Base-by-base conservation (phyloP, 2,329 filamentous ascomycete species). In the Exophiala viscosa region DNA sequence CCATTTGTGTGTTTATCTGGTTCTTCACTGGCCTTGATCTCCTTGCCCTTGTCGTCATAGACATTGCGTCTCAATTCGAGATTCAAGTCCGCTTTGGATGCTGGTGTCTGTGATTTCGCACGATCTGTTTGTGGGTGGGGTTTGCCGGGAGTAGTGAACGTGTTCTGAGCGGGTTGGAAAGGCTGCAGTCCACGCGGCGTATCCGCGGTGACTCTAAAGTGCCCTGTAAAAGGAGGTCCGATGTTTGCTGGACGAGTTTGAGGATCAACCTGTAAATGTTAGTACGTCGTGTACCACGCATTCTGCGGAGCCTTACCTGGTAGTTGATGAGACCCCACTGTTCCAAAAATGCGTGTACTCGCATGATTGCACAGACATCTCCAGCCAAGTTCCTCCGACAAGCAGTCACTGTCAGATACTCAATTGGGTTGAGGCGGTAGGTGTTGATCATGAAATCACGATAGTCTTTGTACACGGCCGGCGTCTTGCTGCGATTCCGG, bases 401-500 rank as follows among this genome's bases (percentile, higher is more conserved):
- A 45, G 93, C 93, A 9, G 93, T 99, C 49, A 99, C 92, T 4
- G 93, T 99, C 50, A 99, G 79, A 67, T 99, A 99, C 70, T 99
- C 93, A 48, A 90, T 82, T 4, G 93, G 93, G 68, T 97, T 99
- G 51, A 99, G 76, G 34, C 93, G 86, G 73, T 99, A 99, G 11
- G 93, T 97, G 75, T 99, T 99, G 75, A 99, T 90, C 93, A 99
- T 99, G 68, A 99, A 99, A 68, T 99, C 93, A 63, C 93, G 86
- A 72, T 99, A 99, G 68, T 99, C 93, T 73, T 97, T 97, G 77
- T 99, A 99, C 17, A 97, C 89, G 44, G 90, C 86, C 1, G 90
- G 87, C 0, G 93, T 99, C 76, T 99, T 99, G 83, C 93, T 97
- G 65, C 93, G 87, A 73, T 99, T 99, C 55, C 93, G 84, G 70